Evolutionary conservation across 2,329 filamentous ascomycete genomes (phyloP).

Genomic region (Akanthomyces lecanii): DNA sequence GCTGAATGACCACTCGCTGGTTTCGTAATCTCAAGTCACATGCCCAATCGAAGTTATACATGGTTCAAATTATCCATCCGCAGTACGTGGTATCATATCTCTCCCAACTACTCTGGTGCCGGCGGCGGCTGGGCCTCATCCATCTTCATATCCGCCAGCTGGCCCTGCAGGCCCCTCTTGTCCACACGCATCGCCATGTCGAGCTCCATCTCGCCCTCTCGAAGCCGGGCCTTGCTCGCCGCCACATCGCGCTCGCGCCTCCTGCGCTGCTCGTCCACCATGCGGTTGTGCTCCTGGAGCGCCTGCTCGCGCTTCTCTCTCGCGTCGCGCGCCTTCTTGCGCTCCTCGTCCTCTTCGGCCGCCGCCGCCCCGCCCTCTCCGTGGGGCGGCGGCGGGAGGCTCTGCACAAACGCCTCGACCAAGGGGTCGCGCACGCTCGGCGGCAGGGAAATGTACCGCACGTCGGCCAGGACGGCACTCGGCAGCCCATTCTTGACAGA

Average conservation of each 20-base stretch:
- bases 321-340: constrained; percentile 46
- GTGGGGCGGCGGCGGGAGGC: constrained; percentile 56
- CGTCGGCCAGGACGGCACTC: constrained; percentile 57
- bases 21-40: background rate
- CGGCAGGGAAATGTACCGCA: constrained; percentile 66
- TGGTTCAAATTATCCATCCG: background rate
- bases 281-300: constrained; percentile 58
- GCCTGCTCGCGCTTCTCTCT: constrained; percentile 61
- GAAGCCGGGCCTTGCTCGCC: constrained; percentile 55
- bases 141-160: constrained; percentile 41
- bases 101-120: constrained; percentile 20
- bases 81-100: constrained; percentile 5
- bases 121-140: constrained; percentile 20
- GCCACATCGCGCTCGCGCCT: constrained; percentile 55
- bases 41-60: background rate
- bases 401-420: constrained; percentile 62
- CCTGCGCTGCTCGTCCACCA: constrained; percentile 60
- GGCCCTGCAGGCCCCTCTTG: constrained; percentile 61
- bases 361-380: constrained; percentile 43
- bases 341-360: constrained; percentile 48
- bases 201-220: constrained; percentile 65
- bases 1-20: too few species aligned
- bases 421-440: constrained; percentile 58
- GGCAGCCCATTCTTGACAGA: constrained; percentile 58
- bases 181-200: constrained; percentile 65